These are phyloP conservation scores for Prasinococcaceae sp. DNA, from an alignment of 139 green algal species.

Conservation along the genomic window DNA sequence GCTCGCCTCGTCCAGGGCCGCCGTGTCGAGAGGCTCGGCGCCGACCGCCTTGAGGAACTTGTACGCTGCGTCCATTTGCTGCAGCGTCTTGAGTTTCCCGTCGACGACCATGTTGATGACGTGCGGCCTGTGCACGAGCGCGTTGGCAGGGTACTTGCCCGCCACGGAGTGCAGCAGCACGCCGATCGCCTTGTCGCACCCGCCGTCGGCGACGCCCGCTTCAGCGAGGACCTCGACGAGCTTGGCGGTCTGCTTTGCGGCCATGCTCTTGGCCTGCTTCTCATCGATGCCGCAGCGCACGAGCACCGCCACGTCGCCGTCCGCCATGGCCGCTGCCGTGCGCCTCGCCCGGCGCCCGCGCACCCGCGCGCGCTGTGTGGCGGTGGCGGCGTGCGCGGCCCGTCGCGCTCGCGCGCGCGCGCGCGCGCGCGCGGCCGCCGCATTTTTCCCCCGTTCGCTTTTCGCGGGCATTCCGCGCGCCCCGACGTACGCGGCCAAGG, in stretches of 20 bases:
- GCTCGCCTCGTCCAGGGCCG: conserved; percentile 1
- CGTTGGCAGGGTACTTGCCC: conserved; percentile 23
- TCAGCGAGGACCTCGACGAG: conserved; percentile 16
- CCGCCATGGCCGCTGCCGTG: too few species aligned
- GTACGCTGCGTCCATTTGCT: conserved; percentile 11
- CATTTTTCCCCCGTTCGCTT: too few species aligned
- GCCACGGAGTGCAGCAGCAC: conserved; percentile 21
- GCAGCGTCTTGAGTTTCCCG: conserved; percentile 11
- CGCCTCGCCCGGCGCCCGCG: too few species aligned
- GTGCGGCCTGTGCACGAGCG: conserved; percentile 6
- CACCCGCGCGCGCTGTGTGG: too few species aligned
- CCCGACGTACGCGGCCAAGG: too few species aligned
- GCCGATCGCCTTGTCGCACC: conserved; percentile 14
- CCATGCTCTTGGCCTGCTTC: conserved; percentile 16
- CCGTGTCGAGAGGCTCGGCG: conserved; percentile 2
- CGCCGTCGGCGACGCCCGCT: conserved; percentile 4
- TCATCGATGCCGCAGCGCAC: conserved; percentile 14
- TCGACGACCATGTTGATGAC: conserved; percentile 9
- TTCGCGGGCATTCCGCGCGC: too few species aligned
- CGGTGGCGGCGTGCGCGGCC: too few species aligned
- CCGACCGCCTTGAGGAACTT: conserved; percentile 7
- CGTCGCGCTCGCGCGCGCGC: too few species aligned
- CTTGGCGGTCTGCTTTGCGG: conserved; percentile 14
- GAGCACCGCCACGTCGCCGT: conserved; percentile 2
- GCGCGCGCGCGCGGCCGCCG: too few species aligned